Evolutionary conservation across 805 yeast genomes (phyloP).

Genomic region (Zygoascus biomembranicola): DNA sequence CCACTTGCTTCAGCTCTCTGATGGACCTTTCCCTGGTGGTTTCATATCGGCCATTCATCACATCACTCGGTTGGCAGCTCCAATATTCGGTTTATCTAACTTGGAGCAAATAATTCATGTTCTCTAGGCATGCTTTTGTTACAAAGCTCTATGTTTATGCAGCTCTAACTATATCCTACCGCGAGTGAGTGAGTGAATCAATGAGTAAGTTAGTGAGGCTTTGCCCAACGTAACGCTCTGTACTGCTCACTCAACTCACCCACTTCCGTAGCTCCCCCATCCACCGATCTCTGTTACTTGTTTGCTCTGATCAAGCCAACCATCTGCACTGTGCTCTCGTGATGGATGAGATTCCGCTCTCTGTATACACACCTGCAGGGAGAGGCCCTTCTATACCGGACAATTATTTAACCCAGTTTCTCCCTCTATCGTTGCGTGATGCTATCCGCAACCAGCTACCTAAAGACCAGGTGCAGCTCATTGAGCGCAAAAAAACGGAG

Average conservation of each 20-base stretch:
- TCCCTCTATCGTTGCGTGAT: conserved; percentile 10
- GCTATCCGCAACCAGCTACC: conserved; percentile 7
- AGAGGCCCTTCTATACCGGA: conserved; percentile 12
- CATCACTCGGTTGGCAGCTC: background rate
- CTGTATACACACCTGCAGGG: conserved; percentile 12
- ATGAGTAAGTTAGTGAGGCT: background rate
- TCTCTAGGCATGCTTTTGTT: too few species aligned
- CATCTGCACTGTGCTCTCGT: background rate
- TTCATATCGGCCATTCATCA: background rate
- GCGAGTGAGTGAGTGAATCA: background rate
- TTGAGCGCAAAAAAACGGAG: conserved; percentile 8
- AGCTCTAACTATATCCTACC: too few species aligned
- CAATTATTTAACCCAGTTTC: conserved; percentile 11
- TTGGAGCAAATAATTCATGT: too few species aligned
- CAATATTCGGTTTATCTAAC: too few species aligned
- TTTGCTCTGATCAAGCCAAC: background rate
- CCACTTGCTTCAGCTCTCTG: background rate
- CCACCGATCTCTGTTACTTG: background rate
- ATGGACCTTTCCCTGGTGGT: background rate
- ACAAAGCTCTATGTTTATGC: too few species aligned
- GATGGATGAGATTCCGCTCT: conserved; percentile 14
- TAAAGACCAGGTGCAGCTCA: conserved; percentile 1
- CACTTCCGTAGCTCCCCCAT: too few species aligned
- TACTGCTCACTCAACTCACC: too few species aligned
- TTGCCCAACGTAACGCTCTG: too few species aligned